Percentiles rank a stretch among this genome's conserved stretches.
These are phyloP conservation scores for Suillus placidus DNA, from an alignment of 768 basidiomycete genomes.

Conservation along the genomic window DNA sequence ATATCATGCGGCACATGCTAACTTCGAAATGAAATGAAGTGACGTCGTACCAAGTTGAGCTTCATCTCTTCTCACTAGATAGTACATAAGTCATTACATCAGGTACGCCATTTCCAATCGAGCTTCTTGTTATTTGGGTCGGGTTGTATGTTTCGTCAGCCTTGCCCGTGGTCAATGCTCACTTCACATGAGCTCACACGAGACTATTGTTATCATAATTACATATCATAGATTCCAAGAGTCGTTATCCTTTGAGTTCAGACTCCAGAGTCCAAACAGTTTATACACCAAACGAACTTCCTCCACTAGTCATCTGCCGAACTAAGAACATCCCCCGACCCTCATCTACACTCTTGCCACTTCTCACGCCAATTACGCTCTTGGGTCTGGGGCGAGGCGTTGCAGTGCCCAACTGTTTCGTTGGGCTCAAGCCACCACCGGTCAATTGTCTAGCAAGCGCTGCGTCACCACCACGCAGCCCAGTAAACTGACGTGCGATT, in stretches of 20 bases:
- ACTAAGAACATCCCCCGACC: constrained; percentile 74
- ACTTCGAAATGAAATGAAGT: background rate
- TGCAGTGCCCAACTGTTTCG: constrained; percentile 59
- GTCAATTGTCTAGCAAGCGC: constrained; percentile 58
- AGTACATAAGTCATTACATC: background rate
- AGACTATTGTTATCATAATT: background rate
- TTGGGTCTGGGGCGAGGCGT: constrained; percentile 65
- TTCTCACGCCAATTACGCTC: constrained; percentile 75
- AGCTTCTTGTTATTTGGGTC: background rate
- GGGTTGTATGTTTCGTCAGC: background rate
- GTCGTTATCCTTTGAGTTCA: constrained; percentile 1
- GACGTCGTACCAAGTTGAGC: background rate
- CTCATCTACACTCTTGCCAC: constrained; percentile 64
- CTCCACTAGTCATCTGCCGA: constrained; percentile 72
- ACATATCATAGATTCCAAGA: background rate
- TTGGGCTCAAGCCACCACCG: constrained; percentile 70
- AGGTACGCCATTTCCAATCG: background rate
- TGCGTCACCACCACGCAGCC: constrained; percentile 45
- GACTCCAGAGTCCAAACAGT: background rate
- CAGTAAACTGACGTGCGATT: constrained; percentile 75
- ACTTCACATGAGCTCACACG: background rate
- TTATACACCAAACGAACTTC: constrained; percentile 29
- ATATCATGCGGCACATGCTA: background rate
- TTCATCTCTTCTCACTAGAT: background rate
- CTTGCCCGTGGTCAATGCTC: background rate